These are phyloP conservation scores for Hypoxylon trugodes DNA, from an alignment of 495 filamentous ascomycete species.

Conservation along the genomic window DNA sequence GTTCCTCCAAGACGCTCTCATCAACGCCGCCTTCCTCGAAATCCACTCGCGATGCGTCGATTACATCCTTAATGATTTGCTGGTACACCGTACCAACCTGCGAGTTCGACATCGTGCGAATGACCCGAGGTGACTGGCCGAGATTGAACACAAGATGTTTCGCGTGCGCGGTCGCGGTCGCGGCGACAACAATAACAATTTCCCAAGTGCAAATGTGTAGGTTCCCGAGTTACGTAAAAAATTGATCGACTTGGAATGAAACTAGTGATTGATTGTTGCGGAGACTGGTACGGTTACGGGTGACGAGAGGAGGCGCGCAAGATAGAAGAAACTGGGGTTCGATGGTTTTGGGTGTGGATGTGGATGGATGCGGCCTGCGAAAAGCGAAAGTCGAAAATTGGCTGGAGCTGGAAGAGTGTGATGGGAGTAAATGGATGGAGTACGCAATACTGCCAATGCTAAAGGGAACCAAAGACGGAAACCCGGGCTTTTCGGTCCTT, in stretches of 20 bases:
- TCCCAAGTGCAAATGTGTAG: background rate
- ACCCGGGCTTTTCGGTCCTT: slow-evolving; percentile 4
- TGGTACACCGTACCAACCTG: slow-evolving; percentile 79
- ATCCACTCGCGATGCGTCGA: slow-evolving; percentile 85
- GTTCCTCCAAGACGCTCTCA: slow-evolving; percentile 79
- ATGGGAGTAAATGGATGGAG: background rate
- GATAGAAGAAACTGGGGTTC: background rate
- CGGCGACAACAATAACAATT: too few relatives aligned
- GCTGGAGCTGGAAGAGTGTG: too few relatives aligned
- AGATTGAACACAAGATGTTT: background rate
- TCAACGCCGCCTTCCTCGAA: slow-evolving; percentile 97
- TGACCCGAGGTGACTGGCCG: background rate
- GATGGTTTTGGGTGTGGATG: background rate
- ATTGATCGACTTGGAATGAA: too few relatives aligned
- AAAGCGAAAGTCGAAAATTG: slow-evolving; percentile 9
- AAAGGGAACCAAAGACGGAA: background rate
- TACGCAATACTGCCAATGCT: slow-evolving; percentile 15
- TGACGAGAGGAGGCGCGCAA: background rate
- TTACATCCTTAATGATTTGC: slow-evolving; percentile 90
- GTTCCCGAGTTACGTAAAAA: background rate
- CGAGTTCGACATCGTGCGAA: slow-evolving; percentile 61
- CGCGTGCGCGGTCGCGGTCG: too few relatives aligned
- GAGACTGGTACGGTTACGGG: background rate
- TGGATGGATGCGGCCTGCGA: slow-evolving; percentile 15
- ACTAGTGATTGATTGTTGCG: too few relatives aligned